Evolutionary conservation across 1,284 basidiomycete genomes (phyloP), one percentile per base, ranked within the genome.

Genomic region (Ceratobasidium sp.): DNA sequence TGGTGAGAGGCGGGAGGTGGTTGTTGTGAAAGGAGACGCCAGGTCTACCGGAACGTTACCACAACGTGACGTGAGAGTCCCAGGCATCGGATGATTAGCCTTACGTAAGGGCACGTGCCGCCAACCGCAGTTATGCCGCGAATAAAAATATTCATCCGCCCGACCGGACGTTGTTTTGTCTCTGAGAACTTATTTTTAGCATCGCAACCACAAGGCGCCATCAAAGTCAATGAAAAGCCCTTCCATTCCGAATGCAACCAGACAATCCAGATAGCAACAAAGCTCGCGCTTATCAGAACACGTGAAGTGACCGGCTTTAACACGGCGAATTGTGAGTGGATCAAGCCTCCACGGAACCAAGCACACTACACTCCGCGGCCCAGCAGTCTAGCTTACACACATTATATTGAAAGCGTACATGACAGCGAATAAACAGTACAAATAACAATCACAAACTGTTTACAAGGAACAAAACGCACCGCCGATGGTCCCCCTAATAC

Each of bases 401-500:
- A 35, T 27, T 57, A 38, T 68, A 74, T 74, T 74, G 33, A 74
- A 62, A 64, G 41, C 30, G 52, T 54, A 65, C 60, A 74, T 52
- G 41, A 65, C 60, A 65, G 38, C 57, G 30, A 74, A 74, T 74
- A 74, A 73, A 74, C 71, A 74, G 33, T 23, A 35, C 52, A 57
- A 73, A 60, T 38, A 46, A 33, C 55, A 46, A 30, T 48, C 14
- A 70, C 38, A 65, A 74, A 30, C 44, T 27, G 33, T 60, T 74
- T n/a, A 48, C 44, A 27, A 52, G 44, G 48, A 74, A 35, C 71
- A 23, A 46, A 74, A 69, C 71, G 71, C 71, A 74, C 71, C 71
- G 41, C 71, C 71, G 55, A 16, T 27, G 46, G 57, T 62, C 93
- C 93, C 85, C 88, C 93, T 27, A 33, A 59, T 3, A 4, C 35